Conservation (phyloP, 176 grass and related monocot genomes). For the Juncus effusus region DNA sequence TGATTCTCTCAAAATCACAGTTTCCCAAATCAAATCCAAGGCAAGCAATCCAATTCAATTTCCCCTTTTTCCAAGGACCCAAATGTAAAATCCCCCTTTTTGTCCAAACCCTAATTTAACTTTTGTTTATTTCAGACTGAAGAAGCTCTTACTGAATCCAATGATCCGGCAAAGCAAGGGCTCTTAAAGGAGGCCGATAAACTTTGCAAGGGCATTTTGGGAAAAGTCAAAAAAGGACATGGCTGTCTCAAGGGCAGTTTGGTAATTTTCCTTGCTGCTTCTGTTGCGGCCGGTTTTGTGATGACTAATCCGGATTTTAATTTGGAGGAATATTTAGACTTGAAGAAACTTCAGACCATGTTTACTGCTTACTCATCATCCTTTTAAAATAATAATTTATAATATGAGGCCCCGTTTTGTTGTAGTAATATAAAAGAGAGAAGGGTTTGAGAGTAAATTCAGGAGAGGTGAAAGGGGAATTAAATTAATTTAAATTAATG, state of each 20-base stretch:
- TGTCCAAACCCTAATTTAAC: not conserved
- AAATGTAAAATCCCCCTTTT: not conserved
- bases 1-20: conserved; percentile 58
- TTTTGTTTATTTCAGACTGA: conserved; percentile 56
- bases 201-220: conserved; percentile 70
- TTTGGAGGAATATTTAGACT: conserved; percentile 20
- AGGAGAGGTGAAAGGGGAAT: no score
- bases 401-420: no score
- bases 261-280: conserved; percentile 36
- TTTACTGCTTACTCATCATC: conserved; percentile 42
- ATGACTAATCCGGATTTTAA: conserved; percentile 42
- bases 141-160: conserved; percentile 34
- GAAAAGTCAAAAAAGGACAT: conserved; percentile 45
- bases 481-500: no score
- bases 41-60: conserved; percentile 23
- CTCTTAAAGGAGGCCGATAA: conserved; percentile 82
- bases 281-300: conserved; percentile 33
- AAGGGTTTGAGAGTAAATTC: no score
- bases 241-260: conserved; percentile 63
- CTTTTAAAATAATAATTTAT: conserved; percentile 29
- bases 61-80: not conserved
- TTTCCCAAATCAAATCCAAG: conserved; percentile 75
- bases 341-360: conserved; percentile 48
- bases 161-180: conserved; percentile 39
- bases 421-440: conserved; percentile 12